Evolutionary conservation across 176 grass and related monocot species (phyloP), one percentile per base, ranked within the genome.

Genomic region (Eragrostis nindensis): DNA sequence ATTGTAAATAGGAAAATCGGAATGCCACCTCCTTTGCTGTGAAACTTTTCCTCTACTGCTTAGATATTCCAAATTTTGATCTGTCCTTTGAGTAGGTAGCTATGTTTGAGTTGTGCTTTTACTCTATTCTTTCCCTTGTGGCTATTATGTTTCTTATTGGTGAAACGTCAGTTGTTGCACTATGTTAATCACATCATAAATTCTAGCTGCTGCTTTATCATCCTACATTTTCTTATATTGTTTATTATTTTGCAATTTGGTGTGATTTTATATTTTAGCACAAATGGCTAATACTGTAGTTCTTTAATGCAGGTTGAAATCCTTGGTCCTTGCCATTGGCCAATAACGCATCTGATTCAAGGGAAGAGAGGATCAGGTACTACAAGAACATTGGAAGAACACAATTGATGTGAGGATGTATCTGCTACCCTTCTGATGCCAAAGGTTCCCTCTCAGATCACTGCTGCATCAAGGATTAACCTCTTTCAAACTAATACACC

Each of bases 221-320:
- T 76, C 62, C 22, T 62, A 52, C 41, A 17, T 3, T 73, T 26
- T 73, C 49, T 38, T 25, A 9, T 66, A 13, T 32, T 44, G n/a
- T 75, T 52, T 61, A 32, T 32, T 45, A 50, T 7, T 74, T 19
- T 26, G 62, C n/a, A 44, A 77, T 10, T 68, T 43, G 38, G n/a
- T 64, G 72, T 43, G 40, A 48, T 73, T 59, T 30, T 68, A 6
- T 73, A 5, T 60, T 78, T 71, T 45, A 18, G 8, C 32, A 47
- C 42, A 79, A 62, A 80, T 57, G 70, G 2, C 62, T 84, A 53
- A 89, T 15, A 62, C 6, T 19, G n/a, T 46, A 42, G 24, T 38
- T 82, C 69, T 39, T 74, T 61, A 8, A 27, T 39, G 7, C 87
- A 89, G 82, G 54, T 15, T 74, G 18, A 68, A 64, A 62, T 84